Base-by-base conservation (phyloP, 129 eudicot species). In the Chrysanthemum makinoi region DNA sequence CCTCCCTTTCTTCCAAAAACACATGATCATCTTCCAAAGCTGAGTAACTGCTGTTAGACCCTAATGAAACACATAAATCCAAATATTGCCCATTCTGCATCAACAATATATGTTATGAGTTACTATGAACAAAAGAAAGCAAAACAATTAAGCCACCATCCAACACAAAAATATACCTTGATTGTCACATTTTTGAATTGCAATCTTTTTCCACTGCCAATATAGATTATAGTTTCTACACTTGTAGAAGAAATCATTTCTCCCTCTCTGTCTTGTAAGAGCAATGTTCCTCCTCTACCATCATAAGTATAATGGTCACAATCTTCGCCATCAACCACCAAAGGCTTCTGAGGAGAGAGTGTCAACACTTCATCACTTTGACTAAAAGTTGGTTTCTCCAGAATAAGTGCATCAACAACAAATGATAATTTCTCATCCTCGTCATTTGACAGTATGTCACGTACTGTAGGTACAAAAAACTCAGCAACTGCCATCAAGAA, bases 401-500 rank as follows among this genome's bases (percentile, higher is more conserved):
- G 69, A 75, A 87, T 78, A 71, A 94, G 72, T 22, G 96, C 96
- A 80, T 90, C 96, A 22, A 87, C 70, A 33, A 78, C 65, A 74
- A 65, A 79, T 52, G 89, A 80, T 11, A 87, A 70, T 65, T 70
- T 82, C 10, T 84, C 90, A 77, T 84, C 89, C 51, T 83, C 97
- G 4, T 87, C 97, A 46, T 79, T 83, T 79, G 86, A 85, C 70
- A 85, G 71, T 81, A 86, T 82, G 78, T 79, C 77, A 62, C 93
- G 87, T 66, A 94, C 87, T 62, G 93, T 78, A 62, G 98, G 98
- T 59, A 90, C 96, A 84, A 94, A 94, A 84, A 89, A 94, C 81
- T 94, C 98, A 66, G 83, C 96, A 33, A 90, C 89, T 3, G 92
- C 98, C 77, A 90, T 85, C 68, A 94, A 77, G 80, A 94, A 94